Evolutionary conservation across 208 protist genomes (phyloP).

Genomic region (Wallacemonas collosoma): DNA sequence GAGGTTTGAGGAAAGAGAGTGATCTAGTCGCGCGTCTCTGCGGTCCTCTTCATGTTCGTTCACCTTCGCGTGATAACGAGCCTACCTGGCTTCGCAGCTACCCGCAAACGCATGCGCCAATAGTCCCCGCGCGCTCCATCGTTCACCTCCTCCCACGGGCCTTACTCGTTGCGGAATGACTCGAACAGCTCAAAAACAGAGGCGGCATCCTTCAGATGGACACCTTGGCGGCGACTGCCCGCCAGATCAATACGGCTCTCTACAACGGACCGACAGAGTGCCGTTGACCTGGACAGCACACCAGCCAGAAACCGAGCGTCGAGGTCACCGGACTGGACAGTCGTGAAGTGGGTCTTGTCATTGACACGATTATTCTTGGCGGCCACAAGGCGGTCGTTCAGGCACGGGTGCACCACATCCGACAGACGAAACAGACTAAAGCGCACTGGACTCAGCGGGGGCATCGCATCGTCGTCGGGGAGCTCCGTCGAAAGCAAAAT

Average conservation of each 20-base stretch:
- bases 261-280: constrained; percentile 56
- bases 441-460: constrained; percentile 34
- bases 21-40: no score
- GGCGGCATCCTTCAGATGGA: constrained; percentile 48
- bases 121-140: no score
- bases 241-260: constrained; percentile 63
- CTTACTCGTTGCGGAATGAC: constrained; percentile 43
- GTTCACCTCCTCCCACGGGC: not conserved
- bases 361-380: constrained; percentile 65
- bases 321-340: constrained; percentile 37
- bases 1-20: no score
- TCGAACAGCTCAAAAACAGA: constrained; percentile 57
- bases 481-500: constrained; percentile 45
- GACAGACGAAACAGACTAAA: constrained; percentile 64
- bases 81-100: no score
- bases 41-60: no score
- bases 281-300: constrained; percentile 48
- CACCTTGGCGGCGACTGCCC: constrained; percentile 39
- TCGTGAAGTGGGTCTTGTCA: constrained; percentile 29
- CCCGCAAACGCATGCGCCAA: no score
- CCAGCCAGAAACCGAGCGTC: constrained; percentile 57
- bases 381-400: constrained; percentile 49
- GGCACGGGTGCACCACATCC: constrained; percentile 64
- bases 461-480: constrained; percentile 28
- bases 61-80: no score